Evolutionary conservation across 2,329 filamentous ascomycete genomes (phyloP).

Genomic region (Diplodia sapinea): DNA sequence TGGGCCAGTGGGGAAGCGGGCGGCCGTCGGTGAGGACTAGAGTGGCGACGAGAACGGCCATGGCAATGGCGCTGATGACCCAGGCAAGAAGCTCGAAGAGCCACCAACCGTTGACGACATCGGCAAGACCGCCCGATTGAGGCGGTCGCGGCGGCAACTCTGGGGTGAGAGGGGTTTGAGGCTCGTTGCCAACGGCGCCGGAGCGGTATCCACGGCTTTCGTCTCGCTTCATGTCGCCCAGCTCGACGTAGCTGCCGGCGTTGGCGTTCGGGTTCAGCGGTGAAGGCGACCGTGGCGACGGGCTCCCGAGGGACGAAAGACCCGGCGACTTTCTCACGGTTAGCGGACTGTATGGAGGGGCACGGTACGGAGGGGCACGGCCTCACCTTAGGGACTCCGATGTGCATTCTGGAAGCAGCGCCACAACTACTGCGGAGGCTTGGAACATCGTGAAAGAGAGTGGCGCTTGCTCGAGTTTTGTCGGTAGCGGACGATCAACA

Average conservation of each 20-base stretch:
- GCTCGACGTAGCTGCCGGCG: constrained; percentile 4
- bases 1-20: constrained; percentile 33
- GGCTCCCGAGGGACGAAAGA: background rate
- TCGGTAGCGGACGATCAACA: constrained; percentile 22
- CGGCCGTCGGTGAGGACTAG: constrained; percentile 29
- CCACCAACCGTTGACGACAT: constrained; percentile 26
- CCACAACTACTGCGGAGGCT: constrained; percentile 12
- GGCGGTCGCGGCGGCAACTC: background rate
- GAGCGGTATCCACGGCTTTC: background rate
- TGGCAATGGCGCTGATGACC: constrained; percentile 32
- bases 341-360: background rate
- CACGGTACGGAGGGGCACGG: background rate
- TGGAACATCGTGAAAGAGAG: constrained; percentile 4
- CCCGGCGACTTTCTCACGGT: constrained; percentile 3
- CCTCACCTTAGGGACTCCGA: constrained; percentile 20
- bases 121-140: background rate
- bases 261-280: constrained; percentile 1
- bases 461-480: constrained; percentile 16
- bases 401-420: constrained; percentile 16
- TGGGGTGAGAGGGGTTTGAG: background rate
- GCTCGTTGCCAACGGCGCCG: background rate
- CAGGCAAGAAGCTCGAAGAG: constrained; percentile 23
- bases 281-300: constrained; percentile 1
- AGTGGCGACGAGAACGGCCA: constrained; percentile 30
- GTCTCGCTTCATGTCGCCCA: constrained; percentile 18